Percentiles rank a stretch among this genome's conserved stretches.
phyloP scores from a whole-genome alignment of 192 early-diverging fungal species.

The Coemansia sp. region DNA sequence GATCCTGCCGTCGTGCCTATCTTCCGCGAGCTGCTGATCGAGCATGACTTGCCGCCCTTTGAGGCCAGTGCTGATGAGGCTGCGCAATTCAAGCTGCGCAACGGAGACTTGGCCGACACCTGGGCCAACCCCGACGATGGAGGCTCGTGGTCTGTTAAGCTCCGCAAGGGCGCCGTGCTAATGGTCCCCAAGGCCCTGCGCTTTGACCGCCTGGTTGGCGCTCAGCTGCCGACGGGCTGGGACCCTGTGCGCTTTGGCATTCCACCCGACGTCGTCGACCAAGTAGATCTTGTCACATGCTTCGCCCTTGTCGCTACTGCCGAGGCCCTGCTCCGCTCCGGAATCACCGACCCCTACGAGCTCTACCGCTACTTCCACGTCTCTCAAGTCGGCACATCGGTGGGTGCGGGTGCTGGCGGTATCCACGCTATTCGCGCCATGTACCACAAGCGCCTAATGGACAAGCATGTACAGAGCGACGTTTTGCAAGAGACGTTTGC shows the following conservation, averaged over 20 bases:
- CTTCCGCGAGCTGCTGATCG: slow-evolving; percentile 87
- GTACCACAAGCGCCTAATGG: slow-evolving; percentile 75
- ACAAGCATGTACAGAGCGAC: slow-evolving; percentile 85
- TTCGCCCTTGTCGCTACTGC: slow-evolving; percentile 88
- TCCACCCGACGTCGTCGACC: slow-evolving; percentile 83
- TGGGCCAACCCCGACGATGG: slow-evolving; percentile 22
- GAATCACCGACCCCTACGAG: slow-evolving; percentile 96
- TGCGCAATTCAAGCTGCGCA: slow-evolving; percentile 78
- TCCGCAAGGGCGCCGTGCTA: slow-evolving; percentile 84
- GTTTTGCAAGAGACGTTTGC: slow-evolving; percentile 92
- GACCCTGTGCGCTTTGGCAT: slow-evolving; percentile 88
- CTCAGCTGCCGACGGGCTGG: slow-evolving; percentile 96
- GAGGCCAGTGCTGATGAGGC: slow-evolving; percentile 88
- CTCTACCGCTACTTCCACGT: slow-evolving; percentile 96
- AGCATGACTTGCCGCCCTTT: slow-evolving; percentile 83
- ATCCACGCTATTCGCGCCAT: slow-evolving; percentile 74
- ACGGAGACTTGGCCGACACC: slow-evolving; percentile 72
- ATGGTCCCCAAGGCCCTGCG: slow-evolving; percentile 92
- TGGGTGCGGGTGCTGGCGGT: slow-evolving; percentile 91
- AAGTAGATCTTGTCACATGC: slow-evolving; percentile 90
- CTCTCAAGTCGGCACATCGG: slow-evolving; percentile 84
- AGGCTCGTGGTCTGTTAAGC: slow-evolving; percentile 75
- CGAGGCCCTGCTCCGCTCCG: slow-evolving; percentile 86
- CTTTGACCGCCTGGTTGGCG: slow-evolving; percentile 89
- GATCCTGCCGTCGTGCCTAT: slow-evolving; percentile 83